Percentiles rank a stretch among this genome's conserved stretches.
Evolutionary conservation across 2,329 filamentous ascomycete genomes (phyloP).

Genomic region (Lasiodiplodia citricola): DNA sequence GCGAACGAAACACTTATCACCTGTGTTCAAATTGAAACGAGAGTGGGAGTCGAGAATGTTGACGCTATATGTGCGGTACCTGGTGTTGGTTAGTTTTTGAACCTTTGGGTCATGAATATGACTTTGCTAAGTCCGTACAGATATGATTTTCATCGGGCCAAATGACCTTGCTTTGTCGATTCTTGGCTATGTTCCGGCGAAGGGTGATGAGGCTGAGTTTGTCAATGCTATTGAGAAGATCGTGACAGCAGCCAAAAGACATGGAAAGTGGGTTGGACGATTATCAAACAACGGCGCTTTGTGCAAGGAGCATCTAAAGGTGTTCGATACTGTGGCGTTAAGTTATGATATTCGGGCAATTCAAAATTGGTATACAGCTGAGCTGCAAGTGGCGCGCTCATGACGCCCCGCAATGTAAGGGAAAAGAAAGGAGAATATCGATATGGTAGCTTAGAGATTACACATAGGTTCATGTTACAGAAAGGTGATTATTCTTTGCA

Average conservation of each 20-base stretch:
- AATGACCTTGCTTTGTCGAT: conserved; percentile 64
- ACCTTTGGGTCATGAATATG: background rate
- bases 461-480: background rate
- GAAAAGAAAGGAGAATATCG: background rate
- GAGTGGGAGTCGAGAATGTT: conserved; percentile 64
- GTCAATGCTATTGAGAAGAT: conserved; percentile 58
- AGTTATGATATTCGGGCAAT: conserved; percentile 55
- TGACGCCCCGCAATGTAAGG: background rate
- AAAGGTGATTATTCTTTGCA: too few relatives aligned
- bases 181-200: conserved; percentile 64
- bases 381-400: background rate
- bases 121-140: conserved; percentile 34
- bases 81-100: conserved; percentile 49
- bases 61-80: conserved; percentile 67
- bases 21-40: conserved; percentile 72
- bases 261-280: conserved; percentile 69
- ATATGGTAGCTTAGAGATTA: background rate
- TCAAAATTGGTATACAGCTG: conserved; percentile 54
- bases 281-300: conserved; percentile 51
- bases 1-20: conserved; percentile 64
- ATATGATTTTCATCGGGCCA: conserved; percentile 69
- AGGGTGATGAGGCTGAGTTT: conserved; percentile 60
- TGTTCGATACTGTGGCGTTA: conserved; percentile 54
- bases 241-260: conserved; percentile 61
- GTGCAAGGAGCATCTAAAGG: conserved; percentile 47